Evolutionary conservation across 2,329 filamentous ascomycete genomes (phyloP), one percentile per base, ranked within the genome.

Genomic region (Aspergillus sp.): DNA sequence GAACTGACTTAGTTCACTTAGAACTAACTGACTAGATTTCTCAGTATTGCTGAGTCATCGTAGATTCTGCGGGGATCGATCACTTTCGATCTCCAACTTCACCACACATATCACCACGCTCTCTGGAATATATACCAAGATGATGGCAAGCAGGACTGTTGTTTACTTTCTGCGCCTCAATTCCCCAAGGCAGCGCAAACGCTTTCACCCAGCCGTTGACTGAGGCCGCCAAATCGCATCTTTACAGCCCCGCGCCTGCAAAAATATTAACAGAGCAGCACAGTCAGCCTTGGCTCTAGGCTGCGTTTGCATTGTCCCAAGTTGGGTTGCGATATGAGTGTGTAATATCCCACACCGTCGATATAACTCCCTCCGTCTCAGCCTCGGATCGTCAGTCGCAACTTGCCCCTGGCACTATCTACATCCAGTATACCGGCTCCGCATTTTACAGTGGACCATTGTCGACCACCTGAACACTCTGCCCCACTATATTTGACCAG

Each of bases 31-130:
- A 43, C n/a, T 21, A 31, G 15, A 41, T 45, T 21, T 25, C 17
- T 19, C 40, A 52, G 37, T 33, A 21, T 43, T 46, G 46, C 58
- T 56, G 56, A 53, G 52, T 61, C 66, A 67, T 64, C 68, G 56
- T 45, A n/a, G 55, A 40, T 75, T 75, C 72, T 62, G 67, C 64
- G 68, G 68, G 64, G 63, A 68, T 75, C 72, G 63, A 74, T 66
- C 55, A 44, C 57, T 59, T 75, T 75, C 72, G 64, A 73, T 67
- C 46, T 46, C 33, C 59, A 52, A 46, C 31, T 44, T 47, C 52
- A 43, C 37, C 17, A 33, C 9, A 21, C 21, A 40, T 31, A 25
- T 25, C 27, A 23, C 14, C 51, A 46, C 25, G 27, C 23, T 15
- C 3, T 37, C 35, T 17, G 19, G 35, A 21, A 25, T 31, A 31